These are phyloP conservation scores for Xylaria arbuscula DNA, from an alignment of 2,329 filamentous ascomycete species.

Conservation along the genomic window DNA sequence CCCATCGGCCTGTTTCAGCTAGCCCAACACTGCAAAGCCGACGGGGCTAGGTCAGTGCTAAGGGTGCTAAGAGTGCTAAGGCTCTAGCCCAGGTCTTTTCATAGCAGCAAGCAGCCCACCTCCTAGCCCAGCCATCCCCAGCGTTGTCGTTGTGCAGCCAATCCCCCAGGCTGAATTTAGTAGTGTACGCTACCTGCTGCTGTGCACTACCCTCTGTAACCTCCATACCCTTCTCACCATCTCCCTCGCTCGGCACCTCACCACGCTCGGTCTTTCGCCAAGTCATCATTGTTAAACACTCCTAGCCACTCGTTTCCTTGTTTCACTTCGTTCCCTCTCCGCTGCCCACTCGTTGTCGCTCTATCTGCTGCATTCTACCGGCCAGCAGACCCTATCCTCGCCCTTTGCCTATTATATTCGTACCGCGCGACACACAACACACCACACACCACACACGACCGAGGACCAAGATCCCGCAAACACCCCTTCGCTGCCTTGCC, in stretches of 20 bases:
- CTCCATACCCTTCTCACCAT: background rate
- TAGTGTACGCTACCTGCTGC: background rate
- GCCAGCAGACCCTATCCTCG: background rate
- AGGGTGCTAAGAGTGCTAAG: too few species aligned
- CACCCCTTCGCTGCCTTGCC: constrained; percentile 10
- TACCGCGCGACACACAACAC: background rate
- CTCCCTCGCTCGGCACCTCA: constrained; percentile 34
- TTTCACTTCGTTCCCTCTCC: constrained; percentile 21
- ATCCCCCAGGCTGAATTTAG: constrained; percentile 10
- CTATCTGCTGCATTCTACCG: background rate
- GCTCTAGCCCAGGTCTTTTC: constrained; percentile 33
- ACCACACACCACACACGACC: background rate
- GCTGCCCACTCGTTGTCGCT: constrained; percentile 14
- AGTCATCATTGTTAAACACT: constrained; percentile 25
- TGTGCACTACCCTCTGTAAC: background rate
- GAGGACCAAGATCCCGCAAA: constrained; percentile 4
- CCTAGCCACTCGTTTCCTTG: constrained; percentile 33
- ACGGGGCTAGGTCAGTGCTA: constrained; percentile 30
- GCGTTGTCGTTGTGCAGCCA: constrained; percentile 17
- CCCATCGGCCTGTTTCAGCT: constrained; percentile 53
- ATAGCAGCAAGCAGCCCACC: constrained; percentile 34
- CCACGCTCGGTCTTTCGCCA: constrained; percentile 31
- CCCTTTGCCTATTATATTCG: background rate
- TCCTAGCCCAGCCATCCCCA: constrained; percentile 14
- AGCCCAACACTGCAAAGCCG: constrained; percentile 43